These are phyloP conservation scores for Naganishia antarctica DNA, from an alignment of 768 basidiomycete species.

Conservation along the genomic window DNA sequence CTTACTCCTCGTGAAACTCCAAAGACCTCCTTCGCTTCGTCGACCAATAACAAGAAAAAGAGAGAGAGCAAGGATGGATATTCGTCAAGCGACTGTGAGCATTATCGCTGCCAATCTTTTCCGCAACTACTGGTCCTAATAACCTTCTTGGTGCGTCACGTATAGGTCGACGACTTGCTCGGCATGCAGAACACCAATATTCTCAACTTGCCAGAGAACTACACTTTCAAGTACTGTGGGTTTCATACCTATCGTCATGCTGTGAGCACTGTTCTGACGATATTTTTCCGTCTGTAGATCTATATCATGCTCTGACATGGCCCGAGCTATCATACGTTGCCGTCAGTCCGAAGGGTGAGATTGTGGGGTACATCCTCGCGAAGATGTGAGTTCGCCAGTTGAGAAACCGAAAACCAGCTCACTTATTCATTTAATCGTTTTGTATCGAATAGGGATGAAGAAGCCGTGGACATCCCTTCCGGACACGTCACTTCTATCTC, in stretches of 20 bases:
- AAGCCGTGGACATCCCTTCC: slow-evolving; percentile 60
- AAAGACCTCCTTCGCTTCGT: background rate
- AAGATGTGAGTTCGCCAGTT: slow-evolving; percentile 70
- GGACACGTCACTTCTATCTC: slow-evolving; percentile 97
- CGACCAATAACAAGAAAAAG: background rate
- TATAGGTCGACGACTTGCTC: slow-evolving; percentile 79
- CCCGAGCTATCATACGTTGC: slow-evolving; percentile 89
- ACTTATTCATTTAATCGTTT: background rate
- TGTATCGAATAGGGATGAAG: slow-evolving; percentile 55
- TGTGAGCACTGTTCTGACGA: background rate
- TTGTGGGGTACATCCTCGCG: slow-evolving; percentile 92
- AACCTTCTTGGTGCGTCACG: background rate
- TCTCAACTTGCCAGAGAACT: slow-evolving; percentile 89
- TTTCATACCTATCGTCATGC: slow-evolving; percentile 7
- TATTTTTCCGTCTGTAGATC: slow-evolving; percentile 55
- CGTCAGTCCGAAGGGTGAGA: slow-evolving; percentile 77
- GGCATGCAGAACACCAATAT: slow-evolving; percentile 94
- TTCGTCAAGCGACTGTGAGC: slow-evolving; percentile 51
- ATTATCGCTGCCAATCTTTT: no score
- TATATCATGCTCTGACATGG: slow-evolving; percentile 88
- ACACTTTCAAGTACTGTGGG: slow-evolving; percentile 62
- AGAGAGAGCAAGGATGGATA: slow-evolving; percentile 48
- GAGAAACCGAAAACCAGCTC: background rate
- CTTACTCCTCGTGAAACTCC: background rate
- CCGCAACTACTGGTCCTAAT: background rate